phyloP scores from a whole-genome alignment of 2,329 filamentous ascomycete genomes.

The Decorospora gaudefroyi region DNA sequence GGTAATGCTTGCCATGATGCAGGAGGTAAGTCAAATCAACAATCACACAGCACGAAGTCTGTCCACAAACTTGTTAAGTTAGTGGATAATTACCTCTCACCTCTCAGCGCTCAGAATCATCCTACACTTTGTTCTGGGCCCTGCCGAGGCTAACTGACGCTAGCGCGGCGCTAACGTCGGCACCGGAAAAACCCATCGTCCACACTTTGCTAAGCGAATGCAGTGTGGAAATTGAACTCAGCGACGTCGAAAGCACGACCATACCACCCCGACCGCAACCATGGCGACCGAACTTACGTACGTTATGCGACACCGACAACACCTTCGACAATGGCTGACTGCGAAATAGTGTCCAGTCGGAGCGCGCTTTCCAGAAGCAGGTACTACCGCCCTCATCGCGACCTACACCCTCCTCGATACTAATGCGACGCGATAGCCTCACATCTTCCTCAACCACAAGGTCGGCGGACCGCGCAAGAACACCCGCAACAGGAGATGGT shows the following conservation, averaged over 20 bases:
- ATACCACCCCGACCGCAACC: conserved; percentile 45
- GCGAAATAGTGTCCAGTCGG: conserved; percentile 91
- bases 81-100: too few relatives aligned
- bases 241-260: conserved; percentile 38
- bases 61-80: too few relatives aligned
- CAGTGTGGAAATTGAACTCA: conserved; percentile 21
- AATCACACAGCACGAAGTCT: too few relatives aligned
- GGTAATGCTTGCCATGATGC: conserved; percentile 24
- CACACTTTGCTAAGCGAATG: conserved; percentile 16
- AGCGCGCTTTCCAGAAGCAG: conserved; percentile 98
- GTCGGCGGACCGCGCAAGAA: conserved; percentile 65
- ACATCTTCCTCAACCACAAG: conserved; percentile 99
- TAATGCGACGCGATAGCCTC: conserved; percentile 69
- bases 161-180: conserved; percentile 13
- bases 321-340: conserved; percentile 30
- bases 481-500: conserved; percentile 75
- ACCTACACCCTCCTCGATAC: conserved; percentile 28
- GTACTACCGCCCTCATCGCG: conserved; percentile 34
- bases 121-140: conserved; percentile 5
- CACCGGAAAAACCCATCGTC: conserved; percentile 10
- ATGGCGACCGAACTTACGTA: conserved; percentile 54
- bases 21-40: too few relatives aligned
- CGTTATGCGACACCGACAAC: conserved; percentile 22
- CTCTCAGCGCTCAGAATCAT: not conserved
- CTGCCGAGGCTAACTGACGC: conserved; percentile 13